A percentile compares a stretch with the other conserved stretches of the same genome.
These are phyloP conservation scores for Rhizomucor pusillus DNA, from an alignment of 371 early-diverging fungal species.

Conservation along the genomic window DNA sequence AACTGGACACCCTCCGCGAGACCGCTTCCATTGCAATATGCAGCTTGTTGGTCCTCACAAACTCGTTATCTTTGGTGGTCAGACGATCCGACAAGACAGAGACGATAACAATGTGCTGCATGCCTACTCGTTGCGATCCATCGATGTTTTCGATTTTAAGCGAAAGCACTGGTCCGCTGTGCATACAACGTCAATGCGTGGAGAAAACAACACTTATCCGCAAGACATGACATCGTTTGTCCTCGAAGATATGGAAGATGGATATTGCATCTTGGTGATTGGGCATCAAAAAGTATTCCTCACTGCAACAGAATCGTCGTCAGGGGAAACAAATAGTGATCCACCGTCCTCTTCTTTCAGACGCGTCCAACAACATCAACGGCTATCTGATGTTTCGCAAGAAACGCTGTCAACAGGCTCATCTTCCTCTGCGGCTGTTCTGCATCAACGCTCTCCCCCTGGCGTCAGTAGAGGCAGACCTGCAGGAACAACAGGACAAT, in stretches of 20 bases:
- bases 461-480: background rate
- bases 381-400: background rate
- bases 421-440: background rate
- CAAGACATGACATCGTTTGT: conserved; percentile 11
- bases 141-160: conserved; percentile 18
- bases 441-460: background rate
- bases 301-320: conserved; percentile 1
- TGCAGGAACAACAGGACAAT: background rate
- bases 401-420: background rate
- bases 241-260: background rate
- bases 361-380: conserved; percentile 4
- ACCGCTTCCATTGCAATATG: conserved; percentile 18
- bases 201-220: conserved; percentile 7
- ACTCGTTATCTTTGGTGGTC: conserved; percentile 24
- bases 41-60: conserved; percentile 10
- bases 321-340: conserved; percentile 4
- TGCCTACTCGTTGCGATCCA: conserved; percentile 14
- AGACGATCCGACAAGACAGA: conserved; percentile 21
- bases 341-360: background rate
- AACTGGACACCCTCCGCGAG: conserved; percentile 22
- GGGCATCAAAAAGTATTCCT: conserved; percentile 13
- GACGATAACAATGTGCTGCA: conserved; percentile 21
- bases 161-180: conserved; percentile 16
- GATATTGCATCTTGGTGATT: conserved; percentile 2
- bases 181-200: conserved; percentile 3